These are phyloP conservation scores for Podospora pseudoanserina DNA, from an alignment of 495 filamentous ascomycete species.

Conservation along the genomic window DNA sequence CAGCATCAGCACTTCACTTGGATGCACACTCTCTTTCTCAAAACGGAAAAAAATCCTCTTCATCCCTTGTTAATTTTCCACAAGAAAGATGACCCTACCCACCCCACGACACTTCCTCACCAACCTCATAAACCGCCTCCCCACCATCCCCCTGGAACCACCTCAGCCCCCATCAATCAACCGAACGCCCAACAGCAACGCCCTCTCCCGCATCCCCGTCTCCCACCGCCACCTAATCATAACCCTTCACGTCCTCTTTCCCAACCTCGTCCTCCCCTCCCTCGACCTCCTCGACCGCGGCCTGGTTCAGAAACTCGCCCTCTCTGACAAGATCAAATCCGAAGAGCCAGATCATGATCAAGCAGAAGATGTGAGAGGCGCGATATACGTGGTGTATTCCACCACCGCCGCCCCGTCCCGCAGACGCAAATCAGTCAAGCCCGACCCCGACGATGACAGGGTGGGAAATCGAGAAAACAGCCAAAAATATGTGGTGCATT, in stretches of 20 bases:
- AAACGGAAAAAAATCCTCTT: not conserved
- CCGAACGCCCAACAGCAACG: slow-evolving; percentile 27
- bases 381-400: slow-evolving; percentile 41
- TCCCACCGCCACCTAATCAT: slow-evolving; percentile 46
- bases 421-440: not conserved
- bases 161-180: not conserved
- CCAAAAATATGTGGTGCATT: slow-evolving; percentile 63
- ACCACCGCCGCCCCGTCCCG: slow-evolving; percentile 22
- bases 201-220: slow-evolving; percentile 38
- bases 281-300: slow-evolving; percentile 77
- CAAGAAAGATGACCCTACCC: slow-evolving; percentile 27
- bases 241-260: slow-evolving; percentile 65
- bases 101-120: slow-evolving; percentile 43
- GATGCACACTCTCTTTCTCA: not conserved
- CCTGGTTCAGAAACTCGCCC: slow-evolving; percentile 50
- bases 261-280: slow-evolving; percentile 60
- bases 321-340: not conserved
- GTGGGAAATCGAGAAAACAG: too few species aligned
- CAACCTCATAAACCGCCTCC: slow-evolving; percentile 43
- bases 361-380: not conserved
- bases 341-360: not conserved
- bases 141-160: slow-evolving; percentile 31
- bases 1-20: not conserved
- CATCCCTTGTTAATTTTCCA: not conserved
- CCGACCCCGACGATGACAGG: too few species aligned